A percentile compares a stretch with the other conserved stretches of the same genome.
These are phyloP conservation scores for Annona squamosa DNA, from an alignment of 164 flowering plant genomes.

Conservation along the genomic window DNA sequence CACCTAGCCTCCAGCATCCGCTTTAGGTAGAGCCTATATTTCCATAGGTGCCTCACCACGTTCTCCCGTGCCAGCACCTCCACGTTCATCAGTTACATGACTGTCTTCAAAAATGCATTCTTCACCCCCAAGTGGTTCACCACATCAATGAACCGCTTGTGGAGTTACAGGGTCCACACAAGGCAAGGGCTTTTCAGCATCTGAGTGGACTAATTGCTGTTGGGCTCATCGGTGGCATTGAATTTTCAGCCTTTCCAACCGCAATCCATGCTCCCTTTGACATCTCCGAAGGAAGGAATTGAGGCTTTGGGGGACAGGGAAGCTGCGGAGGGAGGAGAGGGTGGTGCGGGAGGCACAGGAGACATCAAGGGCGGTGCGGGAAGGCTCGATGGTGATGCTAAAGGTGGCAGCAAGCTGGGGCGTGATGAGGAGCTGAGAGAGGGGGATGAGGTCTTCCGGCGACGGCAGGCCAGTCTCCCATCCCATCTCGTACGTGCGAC, in stretches of 20 bases:
- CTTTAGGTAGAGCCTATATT: constrained; percentile 80
- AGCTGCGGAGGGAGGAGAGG: constrained; percentile 35
- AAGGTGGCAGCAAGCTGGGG: constrained; percentile 74
- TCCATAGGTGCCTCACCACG: constrained; percentile 92
- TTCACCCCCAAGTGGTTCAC: constrained; percentile 81
- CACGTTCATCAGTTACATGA: constrained; percentile 97
- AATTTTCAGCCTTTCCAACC: constrained; percentile 33
- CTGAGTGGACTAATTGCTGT: constrained; percentile 34
- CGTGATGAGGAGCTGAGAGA: constrained; percentile 60
- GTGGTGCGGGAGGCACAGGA: constrained; percentile 59
- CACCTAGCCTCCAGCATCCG: constrained; percentile 68
- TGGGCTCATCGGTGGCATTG: constrained; percentile 35
- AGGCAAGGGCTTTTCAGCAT: constrained; percentile 59
- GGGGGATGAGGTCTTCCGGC: constrained; percentile 55
- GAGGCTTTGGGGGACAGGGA: constrained; percentile 52
- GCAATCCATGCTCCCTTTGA: constrained; percentile 30
- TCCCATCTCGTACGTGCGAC: constrained; percentile 33
- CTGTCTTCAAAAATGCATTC: constrained; percentile 89
- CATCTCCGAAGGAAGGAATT: no score
- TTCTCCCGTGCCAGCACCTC: constrained; percentile 91
- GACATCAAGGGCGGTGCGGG: constrained; percentile 50
- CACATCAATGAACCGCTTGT: constrained; percentile 89
- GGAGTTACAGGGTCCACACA: constrained; percentile 97
- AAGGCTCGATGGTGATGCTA: constrained; percentile 57
- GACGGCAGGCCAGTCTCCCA: constrained; percentile 82